These are phyloP conservation scores for Epichloe coenophiala DNA, from an alignment of 2,329 filamentous ascomycete species.

Conservation along the genomic window DNA sequence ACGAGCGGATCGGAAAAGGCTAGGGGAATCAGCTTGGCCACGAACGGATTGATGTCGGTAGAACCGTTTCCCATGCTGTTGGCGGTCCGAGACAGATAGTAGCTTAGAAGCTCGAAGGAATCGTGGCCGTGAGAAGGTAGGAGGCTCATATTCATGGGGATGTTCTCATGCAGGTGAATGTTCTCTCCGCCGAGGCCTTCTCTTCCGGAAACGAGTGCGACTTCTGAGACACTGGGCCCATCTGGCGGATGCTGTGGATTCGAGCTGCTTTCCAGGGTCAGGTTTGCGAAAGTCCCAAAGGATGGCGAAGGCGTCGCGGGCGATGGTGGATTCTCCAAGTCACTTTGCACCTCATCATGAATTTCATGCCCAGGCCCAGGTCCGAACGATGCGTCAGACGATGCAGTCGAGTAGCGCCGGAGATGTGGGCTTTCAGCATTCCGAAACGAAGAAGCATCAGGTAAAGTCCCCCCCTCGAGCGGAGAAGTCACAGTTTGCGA, in stretches of 20 bases:
- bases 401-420: neutral
- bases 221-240: neutral
- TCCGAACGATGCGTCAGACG: neutral
- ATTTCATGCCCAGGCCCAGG: neutral
- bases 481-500: neutral
- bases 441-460: neutral
- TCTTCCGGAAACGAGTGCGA: neutral
- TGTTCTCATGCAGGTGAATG: conserved; percentile 2
- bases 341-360: neutral
- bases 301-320: neutral
- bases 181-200: conserved; percentile 2
- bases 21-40: conserved; percentile 30
- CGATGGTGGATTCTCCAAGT: neutral
- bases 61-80: conserved; percentile 35
- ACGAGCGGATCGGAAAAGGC: conserved; percentile 32
- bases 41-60: conserved; percentile 30
- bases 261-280: neutral
- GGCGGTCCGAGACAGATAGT: conserved; percentile 30
- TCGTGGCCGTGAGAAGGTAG: conserved; percentile 18
- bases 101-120: conserved; percentile 30
- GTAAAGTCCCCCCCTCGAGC: neutral
- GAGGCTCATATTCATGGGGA: conserved; percentile 16
- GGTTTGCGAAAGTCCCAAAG: neutral
- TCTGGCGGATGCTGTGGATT: neutral
- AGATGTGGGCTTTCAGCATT: neutral